These are phyloP conservation scores for Aspergillus pseudoglaucus DNA, from an alignment of 2,329 filamentous ascomycete genomes.

Conservation along the genomic window DNA sequence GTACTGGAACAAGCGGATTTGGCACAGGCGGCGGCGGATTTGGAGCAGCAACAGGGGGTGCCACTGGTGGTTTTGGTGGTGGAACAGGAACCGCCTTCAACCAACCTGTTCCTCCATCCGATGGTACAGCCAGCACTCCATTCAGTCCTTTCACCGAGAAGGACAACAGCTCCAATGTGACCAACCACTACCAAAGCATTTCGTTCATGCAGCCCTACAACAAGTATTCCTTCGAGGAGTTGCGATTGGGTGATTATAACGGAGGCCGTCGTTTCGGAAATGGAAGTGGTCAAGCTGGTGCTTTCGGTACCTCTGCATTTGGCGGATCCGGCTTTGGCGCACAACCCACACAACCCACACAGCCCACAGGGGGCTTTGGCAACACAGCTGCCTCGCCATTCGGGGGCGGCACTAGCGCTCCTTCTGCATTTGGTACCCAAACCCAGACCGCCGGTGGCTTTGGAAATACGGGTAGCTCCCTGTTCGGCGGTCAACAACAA, in stretches of 20 bases:
- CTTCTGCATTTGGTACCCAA: slow-evolving; percentile 38
- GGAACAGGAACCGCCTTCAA: slow-evolving; percentile 38
- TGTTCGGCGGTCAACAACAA: slow-evolving; percentile 35
- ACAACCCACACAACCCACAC: background rate
- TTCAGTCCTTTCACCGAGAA: slow-evolving; percentile 43
- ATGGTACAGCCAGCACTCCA: slow-evolving; percentile 42
- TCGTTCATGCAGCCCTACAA: slow-evolving; percentile 49
- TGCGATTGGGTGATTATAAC: slow-evolving; percentile 78
- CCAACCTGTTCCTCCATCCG: slow-evolving; percentile 32
- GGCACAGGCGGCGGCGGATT: slow-evolving; percentile 20
- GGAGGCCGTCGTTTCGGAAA: slow-evolving; percentile 81
- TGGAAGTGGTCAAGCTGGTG: slow-evolving; percentile 69
- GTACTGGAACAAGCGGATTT: slow-evolving; percentile 20
- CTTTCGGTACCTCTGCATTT: slow-evolving; percentile 67
- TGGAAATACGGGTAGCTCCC: slow-evolving; percentile 28
- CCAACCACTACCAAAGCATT: slow-evolving; percentile 44
- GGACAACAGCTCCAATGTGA: slow-evolving; percentile 32
- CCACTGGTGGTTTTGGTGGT: slow-evolving; percentile 24
- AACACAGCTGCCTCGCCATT: slow-evolving; percentile 36
- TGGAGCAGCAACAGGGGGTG: slow-evolving; percentile 7
- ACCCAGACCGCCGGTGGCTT: slow-evolving; percentile 36
- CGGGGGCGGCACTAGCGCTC: slow-evolving; percentile 30
- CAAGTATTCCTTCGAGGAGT: slow-evolving; percentile 81
- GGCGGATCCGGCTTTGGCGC: slow-evolving; percentile 40
- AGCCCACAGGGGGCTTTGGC: slow-evolving; percentile 36